Conservation (phyloP, 257 asterid genomes). For the Scutellaria baicalensis region DNA sequence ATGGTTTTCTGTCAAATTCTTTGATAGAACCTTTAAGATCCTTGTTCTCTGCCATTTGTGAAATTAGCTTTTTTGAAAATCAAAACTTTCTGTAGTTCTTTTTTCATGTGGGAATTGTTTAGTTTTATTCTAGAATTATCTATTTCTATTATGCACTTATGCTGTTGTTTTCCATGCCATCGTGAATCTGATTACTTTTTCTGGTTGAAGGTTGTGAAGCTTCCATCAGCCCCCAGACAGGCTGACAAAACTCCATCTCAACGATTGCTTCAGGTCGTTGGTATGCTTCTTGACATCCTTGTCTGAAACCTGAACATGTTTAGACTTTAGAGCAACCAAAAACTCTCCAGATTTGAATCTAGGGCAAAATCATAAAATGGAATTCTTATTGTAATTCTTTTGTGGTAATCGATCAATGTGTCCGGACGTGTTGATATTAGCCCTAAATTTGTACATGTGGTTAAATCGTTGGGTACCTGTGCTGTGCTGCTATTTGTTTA, state of each 20-base stretch:
- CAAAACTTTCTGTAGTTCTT: not conserved
- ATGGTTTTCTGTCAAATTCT: no score
- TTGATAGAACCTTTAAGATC: no score
- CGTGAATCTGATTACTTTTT: slow-evolving; percentile 15
- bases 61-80: not conserved
- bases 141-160: not conserved
- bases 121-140: not conserved
- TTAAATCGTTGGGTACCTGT: not conserved
- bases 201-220: slow-evolving; percentile 52
- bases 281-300: slow-evolving; percentile 45
- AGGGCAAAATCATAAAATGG: not conserved
- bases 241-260: slow-evolving; percentile 66
- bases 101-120: not conserved
- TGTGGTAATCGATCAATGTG: slow-evolving; percentile 4
- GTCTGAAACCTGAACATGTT: not conserved
- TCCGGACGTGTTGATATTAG: not conserved
- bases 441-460: not conserved
- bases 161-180: no score
- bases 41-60: not conserved
- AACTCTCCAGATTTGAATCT: not conserved
- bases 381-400: not conserved
- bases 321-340: not conserved
- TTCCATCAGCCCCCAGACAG: slow-evolving; percentile 59
- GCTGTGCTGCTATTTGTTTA: not conserved
- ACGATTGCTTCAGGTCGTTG: slow-evolving; percentile 84